These are phyloP conservation scores for Brassica hybrid DNA, from an alignment of 441 rosid genomes.

Conservation along the genomic window DNA sequence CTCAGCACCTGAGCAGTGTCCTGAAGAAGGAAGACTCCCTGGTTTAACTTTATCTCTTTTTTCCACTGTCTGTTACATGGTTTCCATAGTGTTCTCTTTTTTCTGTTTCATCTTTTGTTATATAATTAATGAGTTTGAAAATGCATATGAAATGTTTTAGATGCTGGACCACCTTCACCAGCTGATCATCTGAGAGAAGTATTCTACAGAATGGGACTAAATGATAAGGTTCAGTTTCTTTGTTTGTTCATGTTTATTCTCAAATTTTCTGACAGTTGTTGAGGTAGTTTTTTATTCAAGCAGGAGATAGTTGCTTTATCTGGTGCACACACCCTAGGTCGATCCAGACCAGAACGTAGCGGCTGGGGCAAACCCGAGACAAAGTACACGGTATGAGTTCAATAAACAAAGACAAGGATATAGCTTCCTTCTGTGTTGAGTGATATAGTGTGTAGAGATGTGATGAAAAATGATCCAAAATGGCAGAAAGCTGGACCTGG, in stretches of 20 bases:
- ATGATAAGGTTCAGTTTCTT: constrained; percentile 64
- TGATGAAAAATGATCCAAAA: constrained; percentile 16
- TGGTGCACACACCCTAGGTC: constrained; percentile 95
- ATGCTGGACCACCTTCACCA: constrained; percentile 89
- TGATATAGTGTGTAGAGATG: constrained; percentile 8
- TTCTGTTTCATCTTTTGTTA: neutral
- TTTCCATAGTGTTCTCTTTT: constrained; percentile 1
- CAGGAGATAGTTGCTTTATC: constrained; percentile 96
- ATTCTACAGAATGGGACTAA: constrained; percentile 94
- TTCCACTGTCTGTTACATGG: constrained; percentile 26
- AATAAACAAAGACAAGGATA: neutral
- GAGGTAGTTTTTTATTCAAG: constrained; percentile 7
- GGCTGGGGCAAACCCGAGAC: constrained; percentile 98
- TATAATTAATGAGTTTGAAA: constrained; percentile 3
- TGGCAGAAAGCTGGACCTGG: constrained; percentile 95
- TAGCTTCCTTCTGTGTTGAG: neutral
- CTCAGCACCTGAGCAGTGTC: constrained; percentile 73
- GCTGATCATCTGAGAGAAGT: constrained; percentile 82
- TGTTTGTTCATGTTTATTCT: neutral
- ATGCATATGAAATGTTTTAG: constrained; percentile 43
- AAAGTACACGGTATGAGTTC: constrained; percentile 72
- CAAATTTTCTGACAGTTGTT: constrained; percentile 5
- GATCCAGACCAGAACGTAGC: constrained; percentile 95
- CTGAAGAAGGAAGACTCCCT: constrained; percentile 99
- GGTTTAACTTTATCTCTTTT: constrained; percentile 52